Evolutionary conservation across 306 rosid species (phyloP).

Genomic region (Oxytropis ochrocephala): DNA sequence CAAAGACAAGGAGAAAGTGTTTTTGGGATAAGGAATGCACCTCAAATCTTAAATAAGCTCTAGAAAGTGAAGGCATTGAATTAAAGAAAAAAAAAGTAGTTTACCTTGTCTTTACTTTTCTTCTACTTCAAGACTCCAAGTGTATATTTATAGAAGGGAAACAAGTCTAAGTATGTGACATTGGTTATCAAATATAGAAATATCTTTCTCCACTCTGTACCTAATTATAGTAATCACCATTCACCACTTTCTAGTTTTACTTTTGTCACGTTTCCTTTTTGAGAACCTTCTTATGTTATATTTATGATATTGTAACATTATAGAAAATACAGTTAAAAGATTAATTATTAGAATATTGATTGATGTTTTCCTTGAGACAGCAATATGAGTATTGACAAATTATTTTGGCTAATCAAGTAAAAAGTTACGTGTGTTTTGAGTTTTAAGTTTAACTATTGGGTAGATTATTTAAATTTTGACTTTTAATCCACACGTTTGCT

Average conservation of each 20-base stretch:
- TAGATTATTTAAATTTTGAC: not conserved
- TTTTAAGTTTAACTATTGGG: not conserved
- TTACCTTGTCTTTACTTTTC: conserved; percentile 24
- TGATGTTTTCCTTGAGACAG: not conserved
- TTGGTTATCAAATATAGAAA: conserved; percentile 5
- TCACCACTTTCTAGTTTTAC: not conserved
- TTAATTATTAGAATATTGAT: not conserved
- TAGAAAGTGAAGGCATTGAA: conserved; percentile 1
- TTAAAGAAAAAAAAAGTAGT: conserved; percentile 6
- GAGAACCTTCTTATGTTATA: not conserved
- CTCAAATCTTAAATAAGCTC: conserved; percentile 20
- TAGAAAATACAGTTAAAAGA: not conserved
- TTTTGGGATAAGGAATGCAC: not conserved
- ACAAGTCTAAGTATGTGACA: not conserved
- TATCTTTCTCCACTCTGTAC: not conserved
- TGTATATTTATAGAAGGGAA: not conserved
- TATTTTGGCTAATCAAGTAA: not conserved
- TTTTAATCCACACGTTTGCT: no score
- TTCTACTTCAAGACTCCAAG: conserved; percentile 24
- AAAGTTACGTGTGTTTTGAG: not conserved
- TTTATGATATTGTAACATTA: conserved; percentile 3
- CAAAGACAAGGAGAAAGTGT: conserved; percentile 15
- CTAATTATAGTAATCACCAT: not conserved
- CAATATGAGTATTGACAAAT: not conserved
- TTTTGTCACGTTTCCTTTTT: not conserved